These are phyloP conservation scores for Sergeia podlipaevii DNA, from an alignment of 208 protist genomes.

Conservation along the genomic window DNA sequence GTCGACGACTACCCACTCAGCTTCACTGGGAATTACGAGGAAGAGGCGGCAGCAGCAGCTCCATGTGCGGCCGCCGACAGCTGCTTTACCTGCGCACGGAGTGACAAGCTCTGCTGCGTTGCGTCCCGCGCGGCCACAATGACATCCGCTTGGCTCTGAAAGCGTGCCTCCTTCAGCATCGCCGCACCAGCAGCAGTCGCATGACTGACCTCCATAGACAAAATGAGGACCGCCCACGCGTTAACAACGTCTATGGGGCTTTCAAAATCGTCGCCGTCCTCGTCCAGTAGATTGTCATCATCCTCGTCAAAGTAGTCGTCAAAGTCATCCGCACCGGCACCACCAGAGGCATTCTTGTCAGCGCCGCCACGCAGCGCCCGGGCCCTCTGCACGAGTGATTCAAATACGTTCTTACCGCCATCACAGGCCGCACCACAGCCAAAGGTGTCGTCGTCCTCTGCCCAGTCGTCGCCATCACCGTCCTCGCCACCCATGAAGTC, in stretches of 20 bases:
- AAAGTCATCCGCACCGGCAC: conserved; percentile 2
- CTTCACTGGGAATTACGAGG: not conserved
- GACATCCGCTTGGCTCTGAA: conserved; percentile 24
- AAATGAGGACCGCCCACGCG: conserved; percentile 41
- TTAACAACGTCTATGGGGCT: conserved; percentile 63
- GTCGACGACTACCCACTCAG: too few relatives aligned
- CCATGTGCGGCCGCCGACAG: not conserved
- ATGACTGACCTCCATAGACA: conserved; percentile 22
- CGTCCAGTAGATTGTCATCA: conserved; percentile 69
- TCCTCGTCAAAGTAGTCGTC: conserved; percentile 21
- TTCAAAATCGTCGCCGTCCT: conserved; percentile 71
- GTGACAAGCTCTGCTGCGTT: conserved; percentile 15
- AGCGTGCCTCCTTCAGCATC: conserved; percentile 22
- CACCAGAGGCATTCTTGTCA: not conserved
- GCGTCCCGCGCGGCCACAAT: conserved; percentile 34
- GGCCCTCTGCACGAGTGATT: conserved; percentile 36
- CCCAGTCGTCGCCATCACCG: conserved; percentile 27
- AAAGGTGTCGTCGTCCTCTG: conserved; percentile 32
- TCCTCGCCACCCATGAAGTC: conserved; percentile 24
- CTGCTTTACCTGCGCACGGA: conserved; percentile 1
- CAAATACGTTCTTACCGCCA: conserved; percentile 16
- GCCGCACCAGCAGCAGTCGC: conserved; percentile 2
- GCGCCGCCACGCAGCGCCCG: conserved; percentile 23
- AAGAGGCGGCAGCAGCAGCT: not conserved
- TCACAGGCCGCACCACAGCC: conserved; percentile 12